Evolutionary conservation across 805 yeast genomes (phyloP).

Genomic region (Grigorovia humatica): DNA sequence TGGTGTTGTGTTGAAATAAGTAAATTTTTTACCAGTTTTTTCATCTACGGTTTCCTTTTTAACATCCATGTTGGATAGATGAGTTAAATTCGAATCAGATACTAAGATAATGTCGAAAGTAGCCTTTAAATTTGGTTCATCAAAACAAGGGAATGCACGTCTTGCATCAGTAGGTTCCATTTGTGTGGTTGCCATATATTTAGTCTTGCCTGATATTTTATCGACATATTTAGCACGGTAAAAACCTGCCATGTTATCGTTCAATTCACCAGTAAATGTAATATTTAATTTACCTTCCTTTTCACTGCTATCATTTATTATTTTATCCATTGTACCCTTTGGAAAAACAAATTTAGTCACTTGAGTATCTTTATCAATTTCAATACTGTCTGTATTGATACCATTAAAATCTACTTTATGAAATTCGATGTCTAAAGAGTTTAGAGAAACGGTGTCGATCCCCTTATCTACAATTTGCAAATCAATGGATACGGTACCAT

Average conservation of each 20-base stretch:
- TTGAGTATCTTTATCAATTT: constrained; percentile 46
- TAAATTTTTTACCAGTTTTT: constrained; percentile 37
- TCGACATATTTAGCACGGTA: constrained; percentile 57
- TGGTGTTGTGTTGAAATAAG: constrained; percentile 65
- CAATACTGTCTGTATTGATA: constrained; percentile 34
- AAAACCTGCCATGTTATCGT: constrained; percentile 76
- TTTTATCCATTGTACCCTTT: constrained; percentile 27
- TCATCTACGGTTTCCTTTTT: constrained; percentile 36
- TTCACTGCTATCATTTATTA: constrained; percentile 8
- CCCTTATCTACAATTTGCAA: constrained; percentile 39
- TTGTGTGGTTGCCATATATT: constrained; percentile 73
- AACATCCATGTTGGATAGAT: constrained; percentile 63
- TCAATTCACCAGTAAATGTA: constrained; percentile 51
- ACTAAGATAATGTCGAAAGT: constrained; percentile 55
- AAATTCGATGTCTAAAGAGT: constrained; percentile 56
- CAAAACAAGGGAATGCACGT: constrained; percentile 79
- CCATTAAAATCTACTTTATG: constrained; percentile 35
- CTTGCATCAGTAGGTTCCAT: constrained; percentile 84
- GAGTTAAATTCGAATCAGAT: constrained; percentile 44
- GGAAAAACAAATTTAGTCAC: constrained; percentile 51
- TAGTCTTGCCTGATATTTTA: constrained; percentile 49
- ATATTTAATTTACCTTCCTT: constrained; percentile 31
- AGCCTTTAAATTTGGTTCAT: constrained; percentile 75
- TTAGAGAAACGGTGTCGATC: constrained; percentile 41
- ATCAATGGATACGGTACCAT: constrained; percentile 46